Conservation (phyloP, 257 asterid genomes). For the Penstemon davidsonii region DNA sequence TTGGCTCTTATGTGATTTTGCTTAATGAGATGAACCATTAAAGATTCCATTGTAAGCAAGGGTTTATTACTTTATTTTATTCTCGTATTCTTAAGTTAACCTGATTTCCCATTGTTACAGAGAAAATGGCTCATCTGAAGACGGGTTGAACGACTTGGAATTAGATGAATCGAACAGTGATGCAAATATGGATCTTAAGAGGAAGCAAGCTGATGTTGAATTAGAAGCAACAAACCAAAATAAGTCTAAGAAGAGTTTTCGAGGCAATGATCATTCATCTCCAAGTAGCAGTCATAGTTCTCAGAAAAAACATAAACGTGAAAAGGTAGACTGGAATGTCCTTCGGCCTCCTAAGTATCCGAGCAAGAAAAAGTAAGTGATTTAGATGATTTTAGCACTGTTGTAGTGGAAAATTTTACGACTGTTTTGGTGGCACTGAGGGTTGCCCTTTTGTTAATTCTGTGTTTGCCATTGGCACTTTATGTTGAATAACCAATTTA, state of each 20-base stretch:
- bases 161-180: conserved; percentile 34
- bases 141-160: conserved; percentile 35
- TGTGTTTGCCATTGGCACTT: conserved; percentile 19
- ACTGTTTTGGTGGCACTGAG: conserved; percentile 8
- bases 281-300: conserved; percentile 39
- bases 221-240: conserved; percentile 40
- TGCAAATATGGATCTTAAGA: conserved; percentile 47
- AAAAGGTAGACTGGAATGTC: conserved; percentile 76
- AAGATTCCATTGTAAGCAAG: background rate
- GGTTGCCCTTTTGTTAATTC: conserved; percentile 19
- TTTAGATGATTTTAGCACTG: conserved; percentile 23
- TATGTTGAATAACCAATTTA: conserved; percentile 9
- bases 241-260: conserved; percentile 40
- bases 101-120: conserved; percentile 38
- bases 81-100: conserved; percentile 1
- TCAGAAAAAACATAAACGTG: conserved; percentile 55
- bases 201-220: conserved; percentile 48
- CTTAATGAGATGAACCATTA: background rate
- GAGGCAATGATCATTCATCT: conserved; percentile 37
- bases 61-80: background rate
- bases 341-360: conserved; percentile 73
- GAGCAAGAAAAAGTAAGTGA: conserved; percentile 43
- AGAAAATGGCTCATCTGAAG: conserved; percentile 44
- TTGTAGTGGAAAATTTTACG: conserved; percentile 3
- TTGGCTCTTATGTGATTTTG: background rate